Conservation (phyloP, 108 stramenopile species). For the Ochromonas danica region DNA sequence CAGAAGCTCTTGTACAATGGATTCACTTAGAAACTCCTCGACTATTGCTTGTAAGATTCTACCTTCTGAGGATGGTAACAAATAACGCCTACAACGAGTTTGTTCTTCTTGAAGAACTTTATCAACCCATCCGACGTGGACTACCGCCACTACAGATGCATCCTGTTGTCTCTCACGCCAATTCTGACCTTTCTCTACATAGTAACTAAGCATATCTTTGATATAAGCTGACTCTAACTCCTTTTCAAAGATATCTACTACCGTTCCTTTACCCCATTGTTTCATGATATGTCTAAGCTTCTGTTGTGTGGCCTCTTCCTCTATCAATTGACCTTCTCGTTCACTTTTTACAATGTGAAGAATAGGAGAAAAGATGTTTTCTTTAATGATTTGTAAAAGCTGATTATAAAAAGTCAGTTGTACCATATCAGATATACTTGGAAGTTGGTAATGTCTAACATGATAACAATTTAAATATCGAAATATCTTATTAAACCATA, state of each 20-base stretch:
- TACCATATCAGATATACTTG: conserved; percentile 80
- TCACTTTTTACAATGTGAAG: conserved; percentile 87
- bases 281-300: conserved; percentile 93
- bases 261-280: conserved; percentile 85
- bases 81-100: conserved; percentile 80
- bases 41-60: conserved; percentile 63
- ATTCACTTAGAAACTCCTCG: conserved; percentile 70
- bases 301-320: conserved; percentile 89
- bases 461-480: conserved; percentile 73
- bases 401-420: conserved; percentile 82
- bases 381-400: conserved; percentile 91
- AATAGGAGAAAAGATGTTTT: conserved; percentile 75
- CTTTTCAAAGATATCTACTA: conserved; percentile 82
- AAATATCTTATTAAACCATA: conserved; percentile 98
- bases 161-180: conserved; percentile 93
- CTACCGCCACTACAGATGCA: conserved; percentile 88
- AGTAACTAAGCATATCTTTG: conserved; percentile 71
- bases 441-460: conserved; percentile 72
- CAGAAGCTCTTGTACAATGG: conserved; percentile 80
- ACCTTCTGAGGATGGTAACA: conserved; percentile 79
- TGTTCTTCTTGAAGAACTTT: conserved; percentile 80
- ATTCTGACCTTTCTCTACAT: conserved; percentile 81
- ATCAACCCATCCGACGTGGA: conserved; percentile 89
- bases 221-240: conserved; percentile 87
- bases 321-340: conserved; percentile 67